These are phyloP conservation scores for Fusarium sp. DNA, from an alignment of 2,329 filamentous ascomycete genomes.

Conservation along the genomic window DNA sequence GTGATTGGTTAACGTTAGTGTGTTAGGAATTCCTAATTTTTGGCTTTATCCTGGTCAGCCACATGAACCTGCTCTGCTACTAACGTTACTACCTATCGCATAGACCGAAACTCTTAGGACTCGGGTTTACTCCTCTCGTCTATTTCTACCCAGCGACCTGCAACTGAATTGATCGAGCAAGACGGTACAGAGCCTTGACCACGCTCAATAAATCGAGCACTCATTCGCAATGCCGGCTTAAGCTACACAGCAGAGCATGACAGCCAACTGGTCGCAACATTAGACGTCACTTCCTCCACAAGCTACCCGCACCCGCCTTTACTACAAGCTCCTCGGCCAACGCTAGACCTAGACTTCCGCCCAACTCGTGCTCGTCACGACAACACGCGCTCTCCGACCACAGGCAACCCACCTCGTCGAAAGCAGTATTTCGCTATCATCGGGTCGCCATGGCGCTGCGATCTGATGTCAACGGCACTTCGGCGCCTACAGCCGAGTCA, in stretches of 20 bases:
- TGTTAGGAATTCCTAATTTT: conserved; percentile 44
- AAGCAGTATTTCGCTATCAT: conserved; percentile 38
- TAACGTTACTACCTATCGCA: background rate
- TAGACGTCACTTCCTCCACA: conserved; percentile 46
- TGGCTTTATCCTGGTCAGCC: conserved; percentile 43
- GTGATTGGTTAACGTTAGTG: conserved; percentile 1
- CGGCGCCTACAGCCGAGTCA: conserved; percentile 42
- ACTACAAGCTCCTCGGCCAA: conserved; percentile 42
- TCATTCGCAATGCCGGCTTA: conserved; percentile 42
- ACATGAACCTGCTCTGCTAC: conserved; percentile 3
- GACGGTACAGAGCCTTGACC: background rate
- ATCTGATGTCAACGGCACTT: conserved; percentile 49
- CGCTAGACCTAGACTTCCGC: conserved; percentile 40
- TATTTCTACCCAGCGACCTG: background rate
- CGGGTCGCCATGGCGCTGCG: conserved; percentile 49
- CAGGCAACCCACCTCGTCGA: conserved; percentile 27
- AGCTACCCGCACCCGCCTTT: conserved; percentile 32
- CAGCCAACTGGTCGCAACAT: conserved; percentile 41
- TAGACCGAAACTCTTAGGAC: conserved; percentile 26
- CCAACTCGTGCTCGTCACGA: conserved; percentile 36
- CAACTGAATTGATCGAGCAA: conserved; percentile 2
- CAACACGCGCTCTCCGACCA: conserved; percentile 40
- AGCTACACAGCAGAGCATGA: conserved; percentile 42
- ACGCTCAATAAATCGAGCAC: conserved; percentile 26
- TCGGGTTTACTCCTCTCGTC: conserved; percentile 27